These are phyloP conservation scores for Phylloporus arenicola DNA, from an alignment of 768 basidiomycete species.

Conservation along the genomic window DNA sequence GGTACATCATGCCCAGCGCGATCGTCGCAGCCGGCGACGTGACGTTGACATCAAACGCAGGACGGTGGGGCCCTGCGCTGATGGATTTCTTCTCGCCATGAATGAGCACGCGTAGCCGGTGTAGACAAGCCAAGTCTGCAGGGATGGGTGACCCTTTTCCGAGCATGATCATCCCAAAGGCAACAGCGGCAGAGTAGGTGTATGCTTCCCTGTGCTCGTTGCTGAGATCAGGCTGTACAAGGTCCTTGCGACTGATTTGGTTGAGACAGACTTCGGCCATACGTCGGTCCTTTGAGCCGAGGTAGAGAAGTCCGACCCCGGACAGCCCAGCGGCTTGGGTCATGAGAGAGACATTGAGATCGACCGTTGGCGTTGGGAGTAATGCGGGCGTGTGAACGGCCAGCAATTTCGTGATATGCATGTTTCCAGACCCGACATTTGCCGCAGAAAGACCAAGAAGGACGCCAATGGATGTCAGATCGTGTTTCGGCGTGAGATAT, in stretches of 20 bases:
- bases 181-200: conserved; percentile 79
- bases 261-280: conserved; percentile 91
- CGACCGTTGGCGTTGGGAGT: conserved; percentile 79
- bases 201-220: conserved; percentile 92
- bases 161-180: conserved; percentile 96
- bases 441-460: conserved; percentile 91
- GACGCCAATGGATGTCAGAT: conserved; percentile 89
- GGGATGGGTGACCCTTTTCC: conserved; percentile 77
- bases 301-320: conserved; percentile 84
- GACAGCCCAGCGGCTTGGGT: conserved; percentile 86
- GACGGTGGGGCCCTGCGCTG: conserved; percentile 33
- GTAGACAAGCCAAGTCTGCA: conserved; percentile 67
- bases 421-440: conserved; percentile 78
- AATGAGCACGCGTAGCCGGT: conserved; percentile 66
- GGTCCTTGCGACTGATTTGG: conserved; percentile 74
- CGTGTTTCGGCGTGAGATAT: conserved; percentile 94
- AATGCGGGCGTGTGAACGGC: conserved; percentile 92
- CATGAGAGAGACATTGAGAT: conserved; percentile 85
- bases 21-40: conserved; percentile 90
- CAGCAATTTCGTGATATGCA: conserved; percentile 84
- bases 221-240: conserved; percentile 77
- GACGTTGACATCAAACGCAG: conserved; percentile 76
- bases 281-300: conserved; percentile 79
- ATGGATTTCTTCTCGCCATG: conserved; percentile 59
- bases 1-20: conserved; percentile 88